Percentiles rank a stretch among this genome's conserved stretches.
phyloP scores from a whole-genome alignment of 345 rosid species.

The Aethionema arabicum region DNA sequence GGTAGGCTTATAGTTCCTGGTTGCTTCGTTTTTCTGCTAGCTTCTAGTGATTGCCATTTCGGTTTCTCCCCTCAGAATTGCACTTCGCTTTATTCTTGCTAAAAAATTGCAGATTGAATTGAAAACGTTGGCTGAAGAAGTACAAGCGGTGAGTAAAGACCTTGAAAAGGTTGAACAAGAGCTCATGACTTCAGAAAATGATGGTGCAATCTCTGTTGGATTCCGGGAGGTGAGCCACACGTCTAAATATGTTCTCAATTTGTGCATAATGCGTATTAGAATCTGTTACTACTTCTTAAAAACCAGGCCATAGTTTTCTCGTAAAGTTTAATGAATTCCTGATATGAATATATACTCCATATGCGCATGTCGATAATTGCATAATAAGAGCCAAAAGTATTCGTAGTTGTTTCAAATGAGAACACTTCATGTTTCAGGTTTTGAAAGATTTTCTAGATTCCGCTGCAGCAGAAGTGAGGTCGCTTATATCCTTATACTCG shows the following conservation, averaged over 20 bases:
- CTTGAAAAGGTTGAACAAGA: conserved; percentile 94
- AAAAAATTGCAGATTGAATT: conserved; percentile 72
- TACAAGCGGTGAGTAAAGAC: conserved; percentile 97
- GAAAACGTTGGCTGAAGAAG: conserved; percentile 94
- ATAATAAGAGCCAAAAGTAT: conserved; percentile 2
- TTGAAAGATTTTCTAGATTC: conserved; percentile 76
- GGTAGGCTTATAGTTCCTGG: conserved; percentile 47
- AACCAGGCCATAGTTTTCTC: too few species aligned
- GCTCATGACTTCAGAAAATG: conserved; percentile 76
- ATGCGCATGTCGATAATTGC: not conserved
- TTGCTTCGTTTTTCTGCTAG: conserved; percentile 3
- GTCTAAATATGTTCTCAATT: conserved; percentile 14
- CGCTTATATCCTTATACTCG: conserved; percentile 66
- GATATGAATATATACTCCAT: not conserved
- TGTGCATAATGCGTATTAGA: conserved; percentile 2
- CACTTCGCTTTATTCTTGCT: conserved; percentile 8
- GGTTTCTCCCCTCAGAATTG: conserved; percentile 1
- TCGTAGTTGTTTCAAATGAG: conserved; percentile 2
- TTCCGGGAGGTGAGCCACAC: conserved; percentile 73
- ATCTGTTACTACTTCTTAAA: not conserved
- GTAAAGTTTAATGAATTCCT: too few species aligned
- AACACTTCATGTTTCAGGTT: conserved; percentile 48
- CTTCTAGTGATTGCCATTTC: not conserved
- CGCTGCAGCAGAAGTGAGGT: conserved; percentile 90
- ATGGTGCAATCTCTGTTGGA: conserved; percentile 78